Base-by-base conservation (phyloP, 495 filamentous ascomycete genomes). In the Cudoniella acicularis region DNA sequence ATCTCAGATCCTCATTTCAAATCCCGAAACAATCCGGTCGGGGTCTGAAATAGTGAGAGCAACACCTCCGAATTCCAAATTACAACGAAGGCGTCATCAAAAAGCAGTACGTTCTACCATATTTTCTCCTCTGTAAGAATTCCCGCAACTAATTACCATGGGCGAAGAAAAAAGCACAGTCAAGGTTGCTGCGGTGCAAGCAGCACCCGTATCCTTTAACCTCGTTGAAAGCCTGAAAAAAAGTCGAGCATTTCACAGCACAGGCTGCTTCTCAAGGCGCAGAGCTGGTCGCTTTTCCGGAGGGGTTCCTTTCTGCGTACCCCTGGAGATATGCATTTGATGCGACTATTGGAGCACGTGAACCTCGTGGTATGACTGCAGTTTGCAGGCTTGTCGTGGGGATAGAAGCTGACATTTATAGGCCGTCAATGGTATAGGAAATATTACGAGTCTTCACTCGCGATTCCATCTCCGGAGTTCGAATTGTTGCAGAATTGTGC, bases 241-340 rank as follows among this genome's bases (percentile, higher is more conserved):
- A 43, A 67, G 8, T 63, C 66, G 43, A 77, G 73, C 24, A 61
- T 75, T 2, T 52, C 71, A 46, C 78, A 79, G 30, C 63, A 72
- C 16, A 66, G 65, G 3, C 62, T 46, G 6, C 60, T 79, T 24
- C 73, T 75, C 41, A 67, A 69, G 67, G 67, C n/a, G 77, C 76
- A 21, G 68, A 79, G 24, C 67, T 81, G 45, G 62, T 81, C 27
- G 77, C 75, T 27, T 80, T 80, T 67, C 79, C 77, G 41, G 73
- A 74, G 59, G 72, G 65, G 1, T 74, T 73, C 52, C 61, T 76
- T 45, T 74, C 72, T 11, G 73, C 72, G 10, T 76, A 76, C 54
- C 72, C 72, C 21, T 76, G 73, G 73, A 48, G 72, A 16, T 76
- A 76, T 52, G 67, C 73, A 13, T 76, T 76, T 42, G 72, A 76